Percentiles rank a stretch among this genome's conserved stretches.
phyloP scores from a whole-genome alignment of 108 stramenopile species.

The Fragilaria radians region DNA sequence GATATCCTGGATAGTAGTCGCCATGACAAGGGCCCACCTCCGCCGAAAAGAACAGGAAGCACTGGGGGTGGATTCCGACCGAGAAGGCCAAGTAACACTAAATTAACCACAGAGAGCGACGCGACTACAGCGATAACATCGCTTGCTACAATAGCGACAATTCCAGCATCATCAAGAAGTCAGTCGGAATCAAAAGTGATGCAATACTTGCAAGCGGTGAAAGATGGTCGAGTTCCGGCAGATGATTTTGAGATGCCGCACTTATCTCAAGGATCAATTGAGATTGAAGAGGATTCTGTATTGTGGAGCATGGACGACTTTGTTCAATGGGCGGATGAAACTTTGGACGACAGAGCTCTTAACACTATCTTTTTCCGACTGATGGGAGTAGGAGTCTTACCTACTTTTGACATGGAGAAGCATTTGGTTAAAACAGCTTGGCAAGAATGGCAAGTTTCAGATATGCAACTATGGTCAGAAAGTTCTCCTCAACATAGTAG shows the following conservation, averaged over 20 bases:
- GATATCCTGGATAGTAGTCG: too few species aligned
- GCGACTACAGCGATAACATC: not conserved
- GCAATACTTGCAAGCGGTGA: constrained; percentile 4
- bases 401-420: constrained; percentile 44
- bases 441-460: constrained; percentile 56
- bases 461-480: constrained; percentile 3
- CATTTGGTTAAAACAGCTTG: constrained; percentile 54
- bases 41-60: too few species aligned
- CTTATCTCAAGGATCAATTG: not conserved
- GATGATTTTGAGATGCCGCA: not conserved
- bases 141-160: not conserved
- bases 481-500: constrained; percentile 1
- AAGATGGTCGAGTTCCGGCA: not conserved
- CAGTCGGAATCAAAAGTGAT: constrained; percentile 4
- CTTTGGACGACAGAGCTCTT: constrained; percentile 54
- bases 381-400: constrained; percentile 57
- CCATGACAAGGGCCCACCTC: not conserved
- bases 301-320: constrained; percentile 17
- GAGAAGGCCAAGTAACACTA: not conserved
- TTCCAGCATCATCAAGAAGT: not conserved
- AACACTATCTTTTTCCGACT: constrained; percentile 52
- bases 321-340: constrained; percentile 37
- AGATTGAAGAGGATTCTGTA: not conserved
- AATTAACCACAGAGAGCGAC: not conserved
- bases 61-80: not conserved